Percentiles rank a stretch among this genome's conserved stretches.
Conservation (phyloP, 1,139 yeast genomes). For the Hanseniaspora sp. region DNA sequence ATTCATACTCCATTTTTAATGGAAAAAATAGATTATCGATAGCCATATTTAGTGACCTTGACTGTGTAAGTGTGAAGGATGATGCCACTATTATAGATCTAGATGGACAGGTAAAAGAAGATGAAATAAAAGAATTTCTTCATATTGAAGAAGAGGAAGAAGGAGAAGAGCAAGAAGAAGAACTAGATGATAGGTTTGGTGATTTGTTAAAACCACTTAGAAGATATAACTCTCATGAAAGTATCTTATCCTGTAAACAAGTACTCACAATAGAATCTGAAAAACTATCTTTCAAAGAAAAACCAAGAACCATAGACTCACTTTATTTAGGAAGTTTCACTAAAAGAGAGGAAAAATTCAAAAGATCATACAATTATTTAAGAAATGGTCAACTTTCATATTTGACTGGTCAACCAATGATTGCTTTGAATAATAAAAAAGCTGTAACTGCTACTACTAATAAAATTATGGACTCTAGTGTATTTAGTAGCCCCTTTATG, state of each 20-base stretch:
- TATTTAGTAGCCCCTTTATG: conserved; percentile 6
- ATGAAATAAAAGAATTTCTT: not conserved
- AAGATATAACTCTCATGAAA: conserved; percentile 33
- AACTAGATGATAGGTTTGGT: not conserved
- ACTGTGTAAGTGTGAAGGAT: conserved; percentile 22
- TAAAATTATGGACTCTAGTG: conserved; percentile 1
- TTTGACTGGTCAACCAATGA: conserved; percentile 10
- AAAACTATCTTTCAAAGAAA: not conserved
- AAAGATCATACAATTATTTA: conserved; percentile 11
- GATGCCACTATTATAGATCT: conserved; percentile 23
- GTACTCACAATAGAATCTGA: conserved; percentile 4
- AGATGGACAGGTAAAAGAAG: conserved; percentile 2
- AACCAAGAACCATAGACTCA: not conserved
- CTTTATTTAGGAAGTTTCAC: conserved; percentile 13
- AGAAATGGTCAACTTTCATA: conserved; percentile 14
- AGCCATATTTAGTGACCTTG: conserved; percentile 24
- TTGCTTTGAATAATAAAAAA: conserved; percentile 1
- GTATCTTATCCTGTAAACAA: conserved; percentile 27
- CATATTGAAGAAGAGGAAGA: not conserved
- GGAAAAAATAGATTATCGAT: conserved; percentile 27
- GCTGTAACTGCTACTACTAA: conserved; percentile 13
- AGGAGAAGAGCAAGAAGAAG: conserved; percentile 17
- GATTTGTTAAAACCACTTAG: conserved; percentile 23
- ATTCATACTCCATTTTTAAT: conserved; percentile 22
- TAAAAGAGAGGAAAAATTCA: conserved; percentile 10